Percentiles rank a stretch among this genome's conserved stretches.
Evolutionary conservation across 2,329 filamentous ascomycete genomes (phyloP).

Genomic region (Colletotrichum chrysophilum): DNA sequence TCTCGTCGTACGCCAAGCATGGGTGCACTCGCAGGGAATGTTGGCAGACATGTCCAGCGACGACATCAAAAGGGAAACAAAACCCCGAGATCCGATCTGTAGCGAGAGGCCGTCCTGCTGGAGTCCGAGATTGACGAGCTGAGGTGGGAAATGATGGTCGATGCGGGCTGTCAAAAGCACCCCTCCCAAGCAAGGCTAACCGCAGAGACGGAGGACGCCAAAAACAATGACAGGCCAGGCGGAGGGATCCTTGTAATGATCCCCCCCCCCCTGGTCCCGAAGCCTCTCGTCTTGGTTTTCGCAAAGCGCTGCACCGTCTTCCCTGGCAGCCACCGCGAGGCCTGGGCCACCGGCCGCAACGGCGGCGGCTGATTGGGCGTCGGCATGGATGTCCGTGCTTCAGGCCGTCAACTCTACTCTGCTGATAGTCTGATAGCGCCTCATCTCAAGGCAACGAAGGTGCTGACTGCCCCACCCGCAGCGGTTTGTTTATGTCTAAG

Average conservation of each 20-base stretch:
- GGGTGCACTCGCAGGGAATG: background rate
- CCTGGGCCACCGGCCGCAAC: background rate
- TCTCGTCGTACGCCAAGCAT: background rate
- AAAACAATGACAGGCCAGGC: background rate
- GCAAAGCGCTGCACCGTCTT: background rate
- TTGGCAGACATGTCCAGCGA: background rate
- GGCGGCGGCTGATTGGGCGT: background rate
- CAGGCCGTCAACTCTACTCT: background rate
- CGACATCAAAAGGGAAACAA: background rate
- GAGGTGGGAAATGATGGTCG: background rate
- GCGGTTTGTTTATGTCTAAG: slow-evolving; percentile 22
- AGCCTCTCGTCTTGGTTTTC: background rate
- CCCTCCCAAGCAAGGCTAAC: background rate
- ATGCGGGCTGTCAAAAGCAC: background rate
- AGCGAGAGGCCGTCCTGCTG: background rate
- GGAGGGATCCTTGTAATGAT: slow-evolving; percentile 7
- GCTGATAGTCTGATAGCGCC: background rate
- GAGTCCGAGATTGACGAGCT: background rate
- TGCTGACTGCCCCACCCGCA: slow-evolving; percentile 4
- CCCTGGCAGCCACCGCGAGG: background rate
- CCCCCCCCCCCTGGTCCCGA: background rate
- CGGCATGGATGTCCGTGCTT: background rate
- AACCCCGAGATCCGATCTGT: slow-evolving; percentile 4
- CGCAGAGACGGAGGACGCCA: background rate
- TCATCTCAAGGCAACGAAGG: background rate